Evolutionary conservation across 768 basidiomycete species (phyloP).

Genomic region (Scleroderma bovista): DNA sequence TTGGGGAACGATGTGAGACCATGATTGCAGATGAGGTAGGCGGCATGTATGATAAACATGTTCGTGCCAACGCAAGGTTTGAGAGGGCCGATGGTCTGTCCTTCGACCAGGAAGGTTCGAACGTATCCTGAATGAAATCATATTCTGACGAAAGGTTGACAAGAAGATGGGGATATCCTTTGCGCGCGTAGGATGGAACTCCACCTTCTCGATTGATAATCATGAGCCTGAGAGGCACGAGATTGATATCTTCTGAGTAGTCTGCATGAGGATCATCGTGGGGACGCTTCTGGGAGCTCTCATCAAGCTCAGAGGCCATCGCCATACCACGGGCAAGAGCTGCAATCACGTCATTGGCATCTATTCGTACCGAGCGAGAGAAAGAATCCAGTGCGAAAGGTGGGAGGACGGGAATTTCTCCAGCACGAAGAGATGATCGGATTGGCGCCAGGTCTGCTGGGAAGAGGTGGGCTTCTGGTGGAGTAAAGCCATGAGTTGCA

Average conservation of each 20-base stretch:
- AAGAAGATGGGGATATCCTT: slow-evolving; percentile 90
- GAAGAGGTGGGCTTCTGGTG: slow-evolving; percentile 75
- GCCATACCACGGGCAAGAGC: slow-evolving; percentile 85
- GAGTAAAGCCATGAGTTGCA: slow-evolving; percentile 29
- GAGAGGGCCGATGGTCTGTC: slow-evolving; percentile 81
- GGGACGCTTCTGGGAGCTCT: slow-evolving; percentile 28
- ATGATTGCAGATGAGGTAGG: slow-evolving; percentile 89
- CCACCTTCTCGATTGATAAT: slow-evolving; percentile 97
- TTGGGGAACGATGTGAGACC: slow-evolving; percentile 95
- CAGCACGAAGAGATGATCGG: slow-evolving; percentile 82
- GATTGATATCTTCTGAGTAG: slow-evolving; percentile 57
- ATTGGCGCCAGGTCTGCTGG: slow-evolving; percentile 79
- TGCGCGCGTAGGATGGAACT: slow-evolving; percentile 94
- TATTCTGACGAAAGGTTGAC: slow-evolving; percentile 91
- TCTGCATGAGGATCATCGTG: slow-evolving; percentile 32
- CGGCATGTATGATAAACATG: slow-evolving; percentile 90
- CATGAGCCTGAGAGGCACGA: slow-evolving; percentile 94
- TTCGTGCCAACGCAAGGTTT: slow-evolving; percentile 79
- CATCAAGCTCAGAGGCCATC: slow-evolving; percentile 47
- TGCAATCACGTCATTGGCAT: slow-evolving; percentile 82
- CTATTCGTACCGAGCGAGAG: slow-evolving; percentile 79
- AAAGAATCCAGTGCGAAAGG: slow-evolving; percentile 91
- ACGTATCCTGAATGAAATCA: slow-evolving; percentile 80
- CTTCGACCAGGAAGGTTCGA: slow-evolving; percentile 66
- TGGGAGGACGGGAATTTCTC: slow-evolving; percentile 94